Percentiles rank a stretch among this genome's conserved stretches.
These are phyloP conservation scores for Podaxis pistillaris DNA, from an alignment of 768 basidiomycete species.

Conservation along the genomic window DNA sequence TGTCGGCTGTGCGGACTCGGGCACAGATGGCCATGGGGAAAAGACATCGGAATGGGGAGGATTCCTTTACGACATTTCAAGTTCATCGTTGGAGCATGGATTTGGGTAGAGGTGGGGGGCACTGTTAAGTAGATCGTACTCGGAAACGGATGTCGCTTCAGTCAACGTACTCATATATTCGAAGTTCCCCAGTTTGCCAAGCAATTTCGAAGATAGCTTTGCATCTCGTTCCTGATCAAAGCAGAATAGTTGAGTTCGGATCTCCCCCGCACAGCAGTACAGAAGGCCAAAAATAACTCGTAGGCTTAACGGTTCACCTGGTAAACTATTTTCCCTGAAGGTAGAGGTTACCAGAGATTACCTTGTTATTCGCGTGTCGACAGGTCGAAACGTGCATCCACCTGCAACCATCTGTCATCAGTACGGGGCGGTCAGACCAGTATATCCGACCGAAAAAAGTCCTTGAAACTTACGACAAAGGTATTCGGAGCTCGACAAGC, in stretches of 20 bases:
- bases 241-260: not conserved
- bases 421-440: not conserved
- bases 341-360: too few species aligned
- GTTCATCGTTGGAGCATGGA: not conserved
- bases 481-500: not conserved
- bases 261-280: not conserved
- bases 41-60: not conserved
- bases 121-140: not conserved
- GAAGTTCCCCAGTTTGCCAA: not conserved
- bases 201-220: not conserved
- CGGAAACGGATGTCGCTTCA: not conserved
- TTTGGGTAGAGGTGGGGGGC: not conserved
- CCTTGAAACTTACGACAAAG: not conserved
- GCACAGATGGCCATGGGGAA: not conserved
- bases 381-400: not conserved
- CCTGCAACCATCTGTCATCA: not conserved
- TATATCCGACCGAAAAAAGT: not conserved
- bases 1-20: not conserved
- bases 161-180: not conserved
- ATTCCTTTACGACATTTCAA: not conserved
- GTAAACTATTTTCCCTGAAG: not conserved
- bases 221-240: slow-evolving; percentile 3
- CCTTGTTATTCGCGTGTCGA: not conserved
- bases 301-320: not conserved
- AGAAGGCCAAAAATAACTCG: not conserved